Percentiles rank a stretch among this genome's conserved stretches.
Conservation (phyloP, 2,329 filamentous ascomycete genomes). For the Pestalotiopsis sp. region DNA sequence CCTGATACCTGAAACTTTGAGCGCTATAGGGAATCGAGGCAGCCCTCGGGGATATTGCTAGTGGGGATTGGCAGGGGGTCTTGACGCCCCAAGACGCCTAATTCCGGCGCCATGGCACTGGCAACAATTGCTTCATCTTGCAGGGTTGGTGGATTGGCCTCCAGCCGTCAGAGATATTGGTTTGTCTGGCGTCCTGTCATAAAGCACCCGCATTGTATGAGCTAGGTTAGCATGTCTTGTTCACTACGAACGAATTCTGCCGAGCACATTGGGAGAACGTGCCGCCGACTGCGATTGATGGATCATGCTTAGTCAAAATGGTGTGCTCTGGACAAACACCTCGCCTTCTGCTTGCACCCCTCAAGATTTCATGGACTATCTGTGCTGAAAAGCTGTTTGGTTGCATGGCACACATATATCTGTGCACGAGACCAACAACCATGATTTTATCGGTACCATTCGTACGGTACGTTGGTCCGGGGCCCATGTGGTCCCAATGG, state of each 20-base stretch:
- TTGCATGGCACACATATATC: background rate
- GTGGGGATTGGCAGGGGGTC: background rate
- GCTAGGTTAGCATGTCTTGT: background rate
- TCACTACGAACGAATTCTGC: background rate
- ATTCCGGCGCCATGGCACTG: background rate
- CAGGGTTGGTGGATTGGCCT: background rate
- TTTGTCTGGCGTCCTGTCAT: background rate
- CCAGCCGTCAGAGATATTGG: background rate
- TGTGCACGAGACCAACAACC: background rate
- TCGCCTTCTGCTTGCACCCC: too few species aligned
- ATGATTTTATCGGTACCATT: background rate
- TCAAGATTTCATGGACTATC: too few species aligned
- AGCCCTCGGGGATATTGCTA: background rate
- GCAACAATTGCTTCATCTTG: background rate
- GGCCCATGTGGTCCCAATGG: background rate
- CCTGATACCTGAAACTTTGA: background rate
- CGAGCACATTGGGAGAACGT: background rate
- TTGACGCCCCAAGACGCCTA: background rate
- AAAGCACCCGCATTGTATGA: background rate
- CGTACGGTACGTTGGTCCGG: background rate
- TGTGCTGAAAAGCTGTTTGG: background rate
- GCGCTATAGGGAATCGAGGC: too few species aligned
- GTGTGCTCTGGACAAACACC: too few species aligned
- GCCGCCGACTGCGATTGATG: too few species aligned
- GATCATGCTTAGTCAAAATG: too few species aligned